A percentile compares a stretch with the other conserved stretches of the same genome.
These are phyloP conservation scores for Tephrocybe sp. DNA, from an alignment of 768 basidiomycete species.

Conservation along the genomic window DNA sequence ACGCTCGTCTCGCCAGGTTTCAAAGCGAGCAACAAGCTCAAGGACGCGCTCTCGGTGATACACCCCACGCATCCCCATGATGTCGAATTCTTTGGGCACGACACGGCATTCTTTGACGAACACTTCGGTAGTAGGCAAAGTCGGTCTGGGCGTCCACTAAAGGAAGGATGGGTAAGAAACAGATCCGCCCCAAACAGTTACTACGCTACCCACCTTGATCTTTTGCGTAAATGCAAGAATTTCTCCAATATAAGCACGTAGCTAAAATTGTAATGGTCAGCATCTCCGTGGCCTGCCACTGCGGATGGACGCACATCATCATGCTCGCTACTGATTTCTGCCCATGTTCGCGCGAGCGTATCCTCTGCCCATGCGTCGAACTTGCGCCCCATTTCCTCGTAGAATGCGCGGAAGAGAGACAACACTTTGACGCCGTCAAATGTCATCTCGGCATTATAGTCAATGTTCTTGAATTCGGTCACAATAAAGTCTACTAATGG, in stretches of 20 bases:
- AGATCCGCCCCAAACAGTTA: background rate
- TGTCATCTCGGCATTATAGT: slow-evolving; percentile 81
- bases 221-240: slow-evolving; percentile 70
- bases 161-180: slow-evolving; percentile 8
- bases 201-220: slow-evolving; percentile 55
- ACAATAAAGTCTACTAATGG: slow-evolving; percentile 77
- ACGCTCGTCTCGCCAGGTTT: slow-evolving; percentile 69
- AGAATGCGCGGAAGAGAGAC: slow-evolving; percentile 67
- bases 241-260: slow-evolving; percentile 75
- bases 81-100: slow-evolving; percentile 57
- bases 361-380: slow-evolving; percentile 78
- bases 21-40: slow-evolving; percentile 63
- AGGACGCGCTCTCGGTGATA: slow-evolving; percentile 61
- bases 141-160: slow-evolving; percentile 67
- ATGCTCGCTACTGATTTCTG: slow-evolving; percentile 71
- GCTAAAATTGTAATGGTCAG: too few relatives aligned
- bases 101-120: slow-evolving; percentile 70
- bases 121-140: slow-evolving; percentile 56
- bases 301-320: slow-evolving; percentile 65
- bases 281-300: too few relatives aligned
- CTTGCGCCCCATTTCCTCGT: slow-evolving; percentile 76
- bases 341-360: slow-evolving; percentile 67
- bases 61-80: slow-evolving; percentile 70
- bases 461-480: slow-evolving; percentile 59
- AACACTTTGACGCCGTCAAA: slow-evolving; percentile 76